A percentile compares a stretch with the other conserved stretches of the same genome.
Evolutionary conservation across 2,329 filamentous ascomycete genomes (phyloP).

Genomic region (Ploettnerulaceae sp.): DNA sequence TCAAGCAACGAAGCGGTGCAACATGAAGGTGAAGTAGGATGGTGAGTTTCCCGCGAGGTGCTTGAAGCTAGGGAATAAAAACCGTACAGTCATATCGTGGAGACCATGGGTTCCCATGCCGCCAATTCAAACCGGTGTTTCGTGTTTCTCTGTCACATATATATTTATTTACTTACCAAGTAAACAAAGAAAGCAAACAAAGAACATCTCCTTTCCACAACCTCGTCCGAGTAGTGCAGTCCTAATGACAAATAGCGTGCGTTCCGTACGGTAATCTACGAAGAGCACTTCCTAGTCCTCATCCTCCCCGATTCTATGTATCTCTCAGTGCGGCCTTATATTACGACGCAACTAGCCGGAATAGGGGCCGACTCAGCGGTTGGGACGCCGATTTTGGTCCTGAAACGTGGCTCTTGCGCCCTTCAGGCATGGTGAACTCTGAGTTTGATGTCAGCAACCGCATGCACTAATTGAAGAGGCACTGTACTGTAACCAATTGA

Average conservation of each 20-base stretch:
- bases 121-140: neutral
- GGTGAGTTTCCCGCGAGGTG: neutral
- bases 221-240: too few species aligned
- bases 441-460: neutral
- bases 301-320: neutral
- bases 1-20: too few species aligned
- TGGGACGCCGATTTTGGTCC: neutral
- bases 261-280: too few species aligned
- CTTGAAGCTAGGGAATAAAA: neutral
- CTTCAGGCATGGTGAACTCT: constrained; percentile 2
- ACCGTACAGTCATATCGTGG: neutral
- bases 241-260: too few species aligned
- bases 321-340: neutral
- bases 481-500: too few species aligned
- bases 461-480: neutral
- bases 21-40: too few species aligned
- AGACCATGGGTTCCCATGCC: neutral
- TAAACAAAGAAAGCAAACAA: too few species aligned
- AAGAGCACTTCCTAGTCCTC: too few species aligned
- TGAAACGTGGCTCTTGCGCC: constrained; percentile 6
- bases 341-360: constrained; percentile 5
- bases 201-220: too few species aligned
- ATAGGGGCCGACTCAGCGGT: neutral
- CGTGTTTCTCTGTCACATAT: too few species aligned
- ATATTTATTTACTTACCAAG: too few species aligned